Base-by-base conservation (phyloP, 495 filamentous ascomycete species). In the Tuber aestivum region DNA sequence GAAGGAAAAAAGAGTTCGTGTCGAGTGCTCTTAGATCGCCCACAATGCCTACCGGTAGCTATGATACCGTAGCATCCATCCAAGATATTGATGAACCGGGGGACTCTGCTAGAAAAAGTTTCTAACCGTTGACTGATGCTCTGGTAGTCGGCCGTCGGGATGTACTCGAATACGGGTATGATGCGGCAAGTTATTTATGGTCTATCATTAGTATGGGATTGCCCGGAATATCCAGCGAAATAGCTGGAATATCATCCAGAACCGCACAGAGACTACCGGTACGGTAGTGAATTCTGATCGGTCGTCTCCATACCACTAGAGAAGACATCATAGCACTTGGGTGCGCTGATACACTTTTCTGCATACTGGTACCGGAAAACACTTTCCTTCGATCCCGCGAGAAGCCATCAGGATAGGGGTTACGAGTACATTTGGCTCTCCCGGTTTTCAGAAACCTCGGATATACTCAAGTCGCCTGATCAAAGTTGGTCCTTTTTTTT, bases 141-240 rank as follows among this genome's bases (percentile, higher is more conserved):
- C 56, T 5, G 27, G 27, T 16, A 14, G 14, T 18, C 56, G 7
- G 6, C 7, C 23, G 48, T 9, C 8, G 21, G 14, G 56, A 3
- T 3, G 27, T 2, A 0, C 1, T n/a, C n/a, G n/a, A n/a, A n/a
- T n/a, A n/a, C n/a, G n/a, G n/a, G 14, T 5, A 4, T 4, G 3
- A 35, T 20, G 27, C 27, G 32, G 14, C 1, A 10, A 16, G n/a
- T 35, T 65, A 35, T 27, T 3, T 32, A 61, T 27, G 10, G n/a
- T 14, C n/a, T 14, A 12, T n/a, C 23, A n/a, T 27, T 27, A 61
- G 50, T 32, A 61, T 27, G 23, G 50, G 1, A 7, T 5, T 27
- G 23, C 50, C n/a, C 27, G 2, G n/a, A n/a, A 61, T 61, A 50
- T 50, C 45, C 7, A n/a, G 45, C 45, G 6, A 50, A 50, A 21